These are phyloP conservation scores for Oryza meridionalis DNA, from an alignment of 176 grass and related monocot species.

Conservation along the genomic window DNA sequence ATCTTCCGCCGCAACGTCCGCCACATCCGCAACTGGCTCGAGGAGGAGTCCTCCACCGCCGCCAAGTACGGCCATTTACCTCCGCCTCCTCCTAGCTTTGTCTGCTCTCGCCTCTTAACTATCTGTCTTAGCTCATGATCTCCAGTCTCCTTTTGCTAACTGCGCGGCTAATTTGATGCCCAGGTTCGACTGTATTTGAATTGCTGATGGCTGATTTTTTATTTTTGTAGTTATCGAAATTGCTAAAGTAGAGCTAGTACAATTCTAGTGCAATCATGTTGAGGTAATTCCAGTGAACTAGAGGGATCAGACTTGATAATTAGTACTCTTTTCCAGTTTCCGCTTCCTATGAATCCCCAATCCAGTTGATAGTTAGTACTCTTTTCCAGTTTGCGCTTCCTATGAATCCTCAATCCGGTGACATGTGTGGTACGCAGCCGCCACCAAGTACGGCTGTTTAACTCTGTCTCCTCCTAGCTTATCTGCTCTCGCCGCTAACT, in stretches of 20 bases:
- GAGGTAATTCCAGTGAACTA: not conserved
- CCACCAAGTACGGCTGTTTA: constrained; percentile 52
- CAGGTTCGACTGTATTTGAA: not conserved
- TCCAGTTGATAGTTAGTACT: not conserved
- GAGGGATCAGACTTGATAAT: not conserved
- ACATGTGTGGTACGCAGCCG: constrained; percentile 31
- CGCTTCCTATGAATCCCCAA: not conserved
- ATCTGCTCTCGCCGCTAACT: not conserved
- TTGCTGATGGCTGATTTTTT: not conserved
- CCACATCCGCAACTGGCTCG: constrained; percentile 84
- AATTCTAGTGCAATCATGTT: not conserved
- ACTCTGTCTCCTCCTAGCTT: no score
- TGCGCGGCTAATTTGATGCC: not conserved
- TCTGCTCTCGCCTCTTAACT: not conserved
- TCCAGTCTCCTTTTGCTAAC: not conserved
- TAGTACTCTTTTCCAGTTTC: not conserved
- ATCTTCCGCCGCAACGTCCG: constrained; percentile 86
- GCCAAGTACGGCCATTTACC: constrained; percentile 50
- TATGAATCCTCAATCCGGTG: no score
- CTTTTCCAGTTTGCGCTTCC: no score
- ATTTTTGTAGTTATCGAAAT: not conserved
- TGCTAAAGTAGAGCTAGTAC: not conserved
- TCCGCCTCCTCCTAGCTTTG: no score
- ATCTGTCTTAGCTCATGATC: not conserved
- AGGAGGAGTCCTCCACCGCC: constrained; percentile 82